Evolutionary conservation across 169 alveolate species (phyloP).

Genomic region (Sarcocystis neurona): DNA sequence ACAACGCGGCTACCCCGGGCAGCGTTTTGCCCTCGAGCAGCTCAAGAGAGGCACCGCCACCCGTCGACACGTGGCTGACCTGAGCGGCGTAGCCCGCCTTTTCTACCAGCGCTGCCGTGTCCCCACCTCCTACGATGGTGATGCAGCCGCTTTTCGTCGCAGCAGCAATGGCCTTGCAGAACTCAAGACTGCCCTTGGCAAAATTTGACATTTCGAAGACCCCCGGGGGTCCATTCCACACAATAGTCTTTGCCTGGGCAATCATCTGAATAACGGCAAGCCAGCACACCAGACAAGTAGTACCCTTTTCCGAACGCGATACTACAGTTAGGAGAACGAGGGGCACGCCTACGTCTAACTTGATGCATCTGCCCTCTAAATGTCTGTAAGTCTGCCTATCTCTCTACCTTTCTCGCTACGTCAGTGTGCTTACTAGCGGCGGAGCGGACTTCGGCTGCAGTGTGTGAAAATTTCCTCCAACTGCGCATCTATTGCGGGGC

Average conservation of each 20-base stretch:
- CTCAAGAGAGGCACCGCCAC: slow-evolving; percentile 99
- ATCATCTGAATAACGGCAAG: slow-evolving; percentile 44
- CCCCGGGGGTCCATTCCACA: slow-evolving; percentile 81
- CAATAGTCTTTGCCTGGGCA: slow-evolving; percentile 69
- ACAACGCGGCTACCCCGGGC: slow-evolving; percentile 95
- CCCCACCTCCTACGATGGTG: slow-evolving; percentile 96
- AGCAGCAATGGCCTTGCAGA: slow-evolving; percentile 76
- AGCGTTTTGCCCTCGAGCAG: slow-evolving; percentile 96
- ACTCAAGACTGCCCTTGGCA: slow-evolving; percentile 65
- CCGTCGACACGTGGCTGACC: slow-evolving; percentile 97
- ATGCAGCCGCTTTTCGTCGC: slow-evolving; percentile 92
- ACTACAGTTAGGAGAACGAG: too few relatives aligned
- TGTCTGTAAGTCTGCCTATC: too few relatives aligned
- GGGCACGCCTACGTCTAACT: too few relatives aligned
- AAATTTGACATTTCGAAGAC: slow-evolving; percentile 73
- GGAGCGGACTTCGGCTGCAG: too few relatives aligned
- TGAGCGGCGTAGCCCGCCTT: slow-evolving; percentile 81
- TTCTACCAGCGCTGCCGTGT: slow-evolving; percentile 93
- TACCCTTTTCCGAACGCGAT: too few relatives aligned
- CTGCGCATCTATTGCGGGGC: too few relatives aligned
- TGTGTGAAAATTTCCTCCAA: too few relatives aligned
- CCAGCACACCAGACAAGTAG: too few relatives aligned
- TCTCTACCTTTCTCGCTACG: too few relatives aligned
- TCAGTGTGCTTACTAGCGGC: too few relatives aligned
- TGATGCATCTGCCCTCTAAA: too few relatives aligned